phyloP scores from a whole-genome alignment of 176 grass and related monocot species.

The Oryza glumipatula region DNA sequence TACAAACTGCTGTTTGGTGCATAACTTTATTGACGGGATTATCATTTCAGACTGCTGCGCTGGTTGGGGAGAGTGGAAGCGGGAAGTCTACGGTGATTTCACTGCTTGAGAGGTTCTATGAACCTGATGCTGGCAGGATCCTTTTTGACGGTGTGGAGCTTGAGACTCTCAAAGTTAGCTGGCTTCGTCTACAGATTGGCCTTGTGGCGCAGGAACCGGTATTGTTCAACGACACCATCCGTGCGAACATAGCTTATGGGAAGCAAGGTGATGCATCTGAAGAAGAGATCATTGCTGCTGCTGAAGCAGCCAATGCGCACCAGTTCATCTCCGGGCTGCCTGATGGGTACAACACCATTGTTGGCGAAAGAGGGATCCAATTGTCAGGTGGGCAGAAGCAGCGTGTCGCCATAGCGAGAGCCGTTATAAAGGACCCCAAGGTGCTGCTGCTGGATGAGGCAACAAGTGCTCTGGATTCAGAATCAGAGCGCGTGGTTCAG shows the following conservation, averaged over 20 bases:
- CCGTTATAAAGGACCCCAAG: slow-evolving; percentile 70
- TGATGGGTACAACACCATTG: slow-evolving; percentile 65
- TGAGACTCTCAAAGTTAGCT: slow-evolving; percentile 30
- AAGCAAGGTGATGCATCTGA: slow-evolving; percentile 66
- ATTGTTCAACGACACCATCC: slow-evolving; percentile 74
- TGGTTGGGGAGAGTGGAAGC: slow-evolving; percentile 90
- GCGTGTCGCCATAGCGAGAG: slow-evolving; percentile 74
- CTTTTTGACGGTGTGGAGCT: slow-evolving; percentile 65
- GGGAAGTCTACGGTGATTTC: slow-evolving; percentile 73
- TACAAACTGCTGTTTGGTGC: neutral
- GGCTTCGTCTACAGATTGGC: slow-evolving; percentile 68
- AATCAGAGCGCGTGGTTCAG: slow-evolving; percentile 72
- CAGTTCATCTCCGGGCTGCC: slow-evolving; percentile 70
- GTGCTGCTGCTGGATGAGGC: slow-evolving; percentile 80
- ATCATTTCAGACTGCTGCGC: slow-evolving; percentile 59
- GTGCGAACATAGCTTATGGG: slow-evolving; percentile 80
- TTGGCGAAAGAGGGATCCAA: slow-evolving; percentile 76
- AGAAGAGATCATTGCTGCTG: slow-evolving; percentile 67
- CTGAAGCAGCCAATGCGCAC: slow-evolving; percentile 72
- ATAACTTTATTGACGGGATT: neutral
- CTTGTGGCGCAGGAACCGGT: slow-evolving; percentile 79
- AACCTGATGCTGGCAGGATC: slow-evolving; percentile 62
- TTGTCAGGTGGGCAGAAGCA: slow-evolving; percentile 86
- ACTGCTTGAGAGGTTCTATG: slow-evolving; percentile 81
- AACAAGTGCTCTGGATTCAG: slow-evolving; percentile 76